Percentiles rank a stretch among this genome's conserved stretches.
These are phyloP conservation scores for Aspergillus japonicus DNA, from an alignment of 2,329 filamentous ascomycete genomes.

Conservation along the genomic window DNA sequence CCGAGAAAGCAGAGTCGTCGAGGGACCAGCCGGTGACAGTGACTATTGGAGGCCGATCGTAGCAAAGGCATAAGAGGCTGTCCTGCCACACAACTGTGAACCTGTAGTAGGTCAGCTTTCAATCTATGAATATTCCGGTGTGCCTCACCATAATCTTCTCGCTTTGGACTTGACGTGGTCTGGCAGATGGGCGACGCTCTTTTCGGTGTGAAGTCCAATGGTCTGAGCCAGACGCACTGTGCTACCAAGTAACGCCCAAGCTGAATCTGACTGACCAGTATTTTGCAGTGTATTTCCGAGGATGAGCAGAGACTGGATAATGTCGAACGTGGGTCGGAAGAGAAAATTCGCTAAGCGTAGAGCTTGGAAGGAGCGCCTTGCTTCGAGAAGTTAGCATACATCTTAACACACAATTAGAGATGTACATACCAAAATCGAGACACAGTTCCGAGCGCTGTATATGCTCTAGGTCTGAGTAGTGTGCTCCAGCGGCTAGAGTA, in stretches of 20 bases:
- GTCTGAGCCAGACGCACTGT: constrained; percentile 35
- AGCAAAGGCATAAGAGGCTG: constrained; percentile 34
- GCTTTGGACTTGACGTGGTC: constrained; percentile 26
- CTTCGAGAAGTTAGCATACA: constrained; percentile 9
- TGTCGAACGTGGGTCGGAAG: constrained; percentile 55
- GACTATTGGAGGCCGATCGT: constrained; percentile 34
- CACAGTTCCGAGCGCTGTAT: constrained; percentile 25
- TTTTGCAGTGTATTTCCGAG: constrained; percentile 51
- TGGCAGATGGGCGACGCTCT: constrained; percentile 24
- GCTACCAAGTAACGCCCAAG: constrained; percentile 32
- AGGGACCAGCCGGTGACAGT: constrained; percentile 25
- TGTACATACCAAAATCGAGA: constrained; percentile 28
- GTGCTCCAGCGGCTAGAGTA: constrained; percentile 30
- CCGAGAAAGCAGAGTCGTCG: constrained; percentile 14
- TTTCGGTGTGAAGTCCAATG: constrained; percentile 40
- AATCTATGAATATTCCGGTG: too few species aligned
- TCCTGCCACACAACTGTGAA: constrained; percentile 38
- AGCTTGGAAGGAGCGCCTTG: constrained; percentile 46
- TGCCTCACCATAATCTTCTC: constrained; percentile 24
- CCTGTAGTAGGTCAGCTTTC: constrained; percentile 17
- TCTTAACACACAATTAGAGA: too few species aligned
- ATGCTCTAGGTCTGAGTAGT: constrained; percentile 32
- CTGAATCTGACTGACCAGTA: constrained; percentile 33
- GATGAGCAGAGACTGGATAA: constrained; percentile 56
- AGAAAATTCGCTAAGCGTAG: constrained; percentile 59